These are phyloP conservation scores for Penicillium silybi DNA, from an alignment of 495 filamentous ascomycete genomes.

Conservation along the genomic window DNA sequence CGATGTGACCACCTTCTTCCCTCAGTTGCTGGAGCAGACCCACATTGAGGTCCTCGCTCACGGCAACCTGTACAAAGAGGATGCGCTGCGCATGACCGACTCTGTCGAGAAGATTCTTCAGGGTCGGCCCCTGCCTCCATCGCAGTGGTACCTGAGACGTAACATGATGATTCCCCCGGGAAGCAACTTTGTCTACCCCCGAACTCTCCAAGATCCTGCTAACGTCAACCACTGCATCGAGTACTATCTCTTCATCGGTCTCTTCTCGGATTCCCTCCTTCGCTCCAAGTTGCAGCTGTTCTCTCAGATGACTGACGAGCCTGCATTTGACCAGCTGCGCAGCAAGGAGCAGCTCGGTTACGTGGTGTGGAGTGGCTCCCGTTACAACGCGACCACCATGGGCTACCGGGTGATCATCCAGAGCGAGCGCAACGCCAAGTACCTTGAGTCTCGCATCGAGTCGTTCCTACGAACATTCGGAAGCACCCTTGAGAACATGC, in stretches of 20 bases:
- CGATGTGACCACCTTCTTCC: slow-evolving; percentile 73
- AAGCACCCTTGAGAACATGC: slow-evolving; percentile 67
- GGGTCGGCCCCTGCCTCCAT: slow-evolving; percentile 66
- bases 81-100: slow-evolving; percentile 81
- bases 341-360: slow-evolving; percentile 99
- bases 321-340: slow-evolving; percentile 86
- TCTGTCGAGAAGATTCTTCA: slow-evolving; percentile 76
- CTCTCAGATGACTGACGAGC: slow-evolving; percentile 90
- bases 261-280: slow-evolving; percentile 59
- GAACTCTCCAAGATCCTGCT: slow-evolving; percentile 75
- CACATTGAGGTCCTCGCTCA: slow-evolving; percentile 87
- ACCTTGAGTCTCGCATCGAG: slow-evolving; percentile 85
- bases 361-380: slow-evolving; percentile 80
- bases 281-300: slow-evolving; percentile 77
- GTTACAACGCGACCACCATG: slow-evolving; percentile 65
- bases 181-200: slow-evolving; percentile 76
- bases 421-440: slow-evolving; percentile 78
- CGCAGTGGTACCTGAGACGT: slow-evolving; percentile 76
- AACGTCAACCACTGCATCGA: slow-evolving; percentile 98
- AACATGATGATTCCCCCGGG: slow-evolving; percentile 75
- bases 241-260: slow-evolving; percentile 78
- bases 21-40: slow-evolving; percentile 74
- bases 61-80: slow-evolving; percentile 94
- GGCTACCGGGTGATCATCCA: slow-evolving; percentile 92
- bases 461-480: slow-evolving; percentile 67